These are phyloP conservation scores for Lactarius quietus DNA, from an alignment of 768 basidiomycete species.

Conservation along the genomic window DNA sequence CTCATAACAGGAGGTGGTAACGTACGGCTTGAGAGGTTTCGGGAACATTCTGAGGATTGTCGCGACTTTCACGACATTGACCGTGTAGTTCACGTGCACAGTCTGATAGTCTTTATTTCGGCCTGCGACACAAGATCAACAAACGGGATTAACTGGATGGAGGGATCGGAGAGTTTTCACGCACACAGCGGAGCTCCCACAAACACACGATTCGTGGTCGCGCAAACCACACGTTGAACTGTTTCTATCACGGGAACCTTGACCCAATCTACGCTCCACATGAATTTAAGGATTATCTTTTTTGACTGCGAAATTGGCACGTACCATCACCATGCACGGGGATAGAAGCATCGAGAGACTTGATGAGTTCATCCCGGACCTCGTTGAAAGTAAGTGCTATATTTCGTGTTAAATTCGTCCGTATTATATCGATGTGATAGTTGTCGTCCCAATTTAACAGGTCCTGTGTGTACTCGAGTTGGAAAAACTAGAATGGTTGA, in stretches of 20 bases:
- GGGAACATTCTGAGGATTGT: not conserved
- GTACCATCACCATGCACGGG: not conserved
- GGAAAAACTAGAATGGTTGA: not conserved
- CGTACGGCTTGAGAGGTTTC: not conserved
- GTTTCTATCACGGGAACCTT: not conserved
- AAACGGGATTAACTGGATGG: not conserved
- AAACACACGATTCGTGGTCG: not conserved
- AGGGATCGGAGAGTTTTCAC: not conserved
- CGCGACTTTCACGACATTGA: not conserved
- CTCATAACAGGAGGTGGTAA: not conserved
- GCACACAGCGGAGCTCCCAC: not conserved
- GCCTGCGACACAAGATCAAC: not conserved
- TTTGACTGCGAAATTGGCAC: not conserved
- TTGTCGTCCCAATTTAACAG: not conserved
- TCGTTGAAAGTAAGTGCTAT: not conserved
- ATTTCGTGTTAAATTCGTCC: not conserved
- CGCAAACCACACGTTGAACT: not conserved
- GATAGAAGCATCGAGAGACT: not conserved
- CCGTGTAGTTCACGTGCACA: not conserved
- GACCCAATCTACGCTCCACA: not conserved
- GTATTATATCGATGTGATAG: not conserved
- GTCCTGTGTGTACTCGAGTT: not conserved
- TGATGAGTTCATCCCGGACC: not conserved
- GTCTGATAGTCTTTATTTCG: not conserved
- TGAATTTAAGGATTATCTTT: not conserved